Evolutionary conservation across 2,329 filamentous ascomycete genomes (phyloP), one percentile per base, ranked within the genome.

Genomic region (Elsinoe arachidis): DNA sequence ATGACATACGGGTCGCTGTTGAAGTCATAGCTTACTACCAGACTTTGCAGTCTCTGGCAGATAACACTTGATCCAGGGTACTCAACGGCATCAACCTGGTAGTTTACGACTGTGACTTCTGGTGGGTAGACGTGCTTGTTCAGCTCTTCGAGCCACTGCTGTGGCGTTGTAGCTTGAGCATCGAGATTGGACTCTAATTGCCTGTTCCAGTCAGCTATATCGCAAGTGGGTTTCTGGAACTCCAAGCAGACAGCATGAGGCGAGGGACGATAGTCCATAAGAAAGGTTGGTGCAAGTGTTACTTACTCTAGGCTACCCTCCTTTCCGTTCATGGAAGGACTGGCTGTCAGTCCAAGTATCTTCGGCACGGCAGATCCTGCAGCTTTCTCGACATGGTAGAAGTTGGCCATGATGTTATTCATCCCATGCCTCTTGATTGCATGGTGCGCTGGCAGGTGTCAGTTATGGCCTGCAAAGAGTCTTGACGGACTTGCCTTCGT

Each of bases 311-410:
- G 74, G 35, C 78, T 78, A 1, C 74, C 70, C 1, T 77, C 68
- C 14, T 78, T 78, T 1, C 79, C 81, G 10, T 23, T 46, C 12
- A 46, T 23, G n/a, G 17, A 30, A 0, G 90, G 90, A 60, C 87
- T 95, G 0, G 90, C 90, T 5, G 86, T 91, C 21, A 96, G 75
- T 0, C 90, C 90, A 4, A 96, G 74, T 26, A 96, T 85, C 17
- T 77, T 75, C 0, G 90, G 90, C 1, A 82, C 69, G 0, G 60
- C 38, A 0, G 68, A 59, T 0, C 74, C 76, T 1, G 57, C 61
- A 0, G 56, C 61, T 15, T 67, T 69, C 12, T 61, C 58, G 26
- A 74, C 72, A 60, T 83, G 80, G 64, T 95, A 95, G 62, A 87
- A 85, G 30, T 83, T 73, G 26, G 71, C 74, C 87, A 95, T 92